Evolutionary conservation across 73 alveolate genomes (phyloP), one percentile per base, ranked within the genome.

Genomic region (Stentor coeruleus): DNA sequence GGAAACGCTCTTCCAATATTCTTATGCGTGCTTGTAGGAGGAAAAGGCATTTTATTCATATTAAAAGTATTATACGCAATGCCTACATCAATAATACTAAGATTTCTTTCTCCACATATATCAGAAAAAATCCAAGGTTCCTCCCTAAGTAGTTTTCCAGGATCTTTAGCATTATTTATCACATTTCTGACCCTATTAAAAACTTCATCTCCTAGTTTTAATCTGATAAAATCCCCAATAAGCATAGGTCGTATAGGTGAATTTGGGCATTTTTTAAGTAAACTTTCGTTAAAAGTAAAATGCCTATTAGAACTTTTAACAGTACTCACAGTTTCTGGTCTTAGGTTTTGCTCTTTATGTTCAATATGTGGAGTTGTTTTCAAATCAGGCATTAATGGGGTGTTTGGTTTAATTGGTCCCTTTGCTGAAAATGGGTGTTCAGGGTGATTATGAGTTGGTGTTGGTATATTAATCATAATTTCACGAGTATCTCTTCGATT

Each of bases 51-150:
- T n/a, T n/a, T n/a, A n/a, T n/a, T n/a, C n/a, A n/a, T n/a, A 55
- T 55, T 55, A 55, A 55, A 55, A 55, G 20, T n/a, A 15, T n/a
- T n/a, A 55, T 15, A 55, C 26, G 15, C 72, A 55, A 55, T 55
- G 15, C 72, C 72, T n/a, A 55, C 72, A 55, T 55, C 72, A n/a
- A 55, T 55, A 15, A 55, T 55, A 15, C 26, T 15, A 15, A 55
- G 20, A 55, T 55, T 55, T 55, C n/a, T n/a, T 55, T 55, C 72
- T n/a, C 72, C 72, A n/a, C n/a, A n/a, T n/a, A n/a, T n/a, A n/a
- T n/a, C n/a, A n/a, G n/a, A n/a, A n/a, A n/a, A n/a, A n/a, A n/a
- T n/a, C n/a, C n/a, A n/a, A n/a, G n/a, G n/a, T n/a, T n/a, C n/a
- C n/a, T n/a, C n/a, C n/a, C n/a, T n/a, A n/a, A n/a, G n/a, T n/a